A percentile compares a stretch with the other conserved stretches of the same genome.
These are phyloP conservation scores for Sporormia fimetaria DNA, from an alignment of 495 filamentous ascomycete species.

Conservation along the genomic window DNA sequence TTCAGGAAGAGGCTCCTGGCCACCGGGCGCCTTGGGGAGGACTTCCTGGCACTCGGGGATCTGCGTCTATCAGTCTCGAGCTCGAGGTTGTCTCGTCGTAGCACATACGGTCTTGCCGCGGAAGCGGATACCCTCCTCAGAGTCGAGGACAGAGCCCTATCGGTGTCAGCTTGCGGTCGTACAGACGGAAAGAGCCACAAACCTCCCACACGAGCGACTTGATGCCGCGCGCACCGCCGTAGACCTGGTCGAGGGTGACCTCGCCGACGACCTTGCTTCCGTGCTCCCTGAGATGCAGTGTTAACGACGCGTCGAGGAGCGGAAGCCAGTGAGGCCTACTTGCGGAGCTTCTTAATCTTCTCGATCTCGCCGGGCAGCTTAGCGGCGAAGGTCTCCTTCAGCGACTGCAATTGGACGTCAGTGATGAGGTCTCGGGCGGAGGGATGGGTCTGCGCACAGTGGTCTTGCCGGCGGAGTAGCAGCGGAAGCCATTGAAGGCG, in stretches of 20 bases:
- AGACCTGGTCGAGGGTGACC: conserved; percentile 98
- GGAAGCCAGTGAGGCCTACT: conserved; percentile 47
- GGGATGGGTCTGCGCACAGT: conserved; percentile 48
- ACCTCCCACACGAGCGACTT: conserved; percentile 97
- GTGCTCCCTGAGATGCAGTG: conserved; percentile 53
- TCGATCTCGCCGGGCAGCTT: conserved; percentile 91
- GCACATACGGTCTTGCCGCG: conserved; percentile 73
- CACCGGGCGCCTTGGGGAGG: conserved; percentile 90
- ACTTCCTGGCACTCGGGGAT: conserved; percentile 97
- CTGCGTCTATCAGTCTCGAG: conserved; percentile 32
- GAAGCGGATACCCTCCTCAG: conserved; percentile 98
- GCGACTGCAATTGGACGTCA: conserved; percentile 48
- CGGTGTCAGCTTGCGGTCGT: conserved; percentile 19
- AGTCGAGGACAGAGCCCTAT: conserved; percentile 87
- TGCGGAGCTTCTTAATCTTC: conserved; percentile 94
- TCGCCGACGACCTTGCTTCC: conserved; percentile 92
- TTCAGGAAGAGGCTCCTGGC: conserved; percentile 93
- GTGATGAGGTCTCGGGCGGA: not conserved
- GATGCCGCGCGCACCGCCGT: conserved; percentile 97
- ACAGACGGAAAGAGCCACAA: conserved; percentile 17
- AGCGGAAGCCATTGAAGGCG: conserved; percentile 70
- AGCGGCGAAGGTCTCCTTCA: conserved; percentile 98
- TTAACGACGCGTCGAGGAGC: conserved; percentile 18
- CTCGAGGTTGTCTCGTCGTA: not conserved
- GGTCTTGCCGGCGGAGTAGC: conserved; percentile 77